These are phyloP conservation scores for Thermothelomyces thermophilus DNA, from an alignment of 2,329 filamentous ascomycete genomes.

Conservation along the genomic window DNA sequence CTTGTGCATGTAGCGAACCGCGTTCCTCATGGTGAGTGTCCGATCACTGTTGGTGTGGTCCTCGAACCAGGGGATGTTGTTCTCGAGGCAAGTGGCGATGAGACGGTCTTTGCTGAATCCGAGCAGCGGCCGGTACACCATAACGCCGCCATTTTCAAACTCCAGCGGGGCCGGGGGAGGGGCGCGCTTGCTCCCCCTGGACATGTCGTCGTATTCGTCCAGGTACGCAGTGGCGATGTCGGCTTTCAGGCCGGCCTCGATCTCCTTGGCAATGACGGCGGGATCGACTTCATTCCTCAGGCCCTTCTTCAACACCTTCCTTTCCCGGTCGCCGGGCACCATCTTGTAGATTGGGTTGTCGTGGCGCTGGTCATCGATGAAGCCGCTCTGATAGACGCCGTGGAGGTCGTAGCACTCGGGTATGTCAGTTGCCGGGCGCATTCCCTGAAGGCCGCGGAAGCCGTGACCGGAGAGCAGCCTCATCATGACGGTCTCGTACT, in stretches of 20 bases:
- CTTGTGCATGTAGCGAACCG: constrained; percentile 61
- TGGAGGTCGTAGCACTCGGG: constrained; percentile 76
- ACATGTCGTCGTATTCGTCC: constrained; percentile 23
- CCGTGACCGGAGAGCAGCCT: constrained; percentile 62
- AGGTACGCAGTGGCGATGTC: constrained; percentile 20
- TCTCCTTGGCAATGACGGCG: constrained; percentile 18
- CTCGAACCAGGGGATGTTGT: constrained; percentile 68
- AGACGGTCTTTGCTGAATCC: constrained; percentile 65
- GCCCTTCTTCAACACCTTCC: constrained; percentile 22
- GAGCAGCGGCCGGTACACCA: constrained; percentile 63
- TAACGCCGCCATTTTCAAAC: constrained; percentile 60
- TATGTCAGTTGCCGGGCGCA: constrained; percentile 59
- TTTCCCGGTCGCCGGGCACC: constrained; percentile 22
- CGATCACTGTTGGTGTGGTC: constrained; percentile 76
- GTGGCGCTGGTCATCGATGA: constrained; percentile 40
- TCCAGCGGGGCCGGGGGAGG: constrained; percentile 25
- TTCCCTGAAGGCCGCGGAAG: constrained; percentile 66
- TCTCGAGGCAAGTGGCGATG: constrained; percentile 65
- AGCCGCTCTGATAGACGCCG: constrained; percentile 61
- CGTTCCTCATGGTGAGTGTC: constrained; percentile 73
- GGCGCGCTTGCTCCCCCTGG: constrained; percentile 10
- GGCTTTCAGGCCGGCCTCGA: constrained; percentile 10
- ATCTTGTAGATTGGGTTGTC: constrained; percentile 35
- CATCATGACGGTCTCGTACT: constrained; percentile 84
- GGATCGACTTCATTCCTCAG: constrained; percentile 26